phyloP scores from a whole-genome alignment of 2,329 filamentous ascomycete species.

The Phaeosphaeriaceae sp. region DNA sequence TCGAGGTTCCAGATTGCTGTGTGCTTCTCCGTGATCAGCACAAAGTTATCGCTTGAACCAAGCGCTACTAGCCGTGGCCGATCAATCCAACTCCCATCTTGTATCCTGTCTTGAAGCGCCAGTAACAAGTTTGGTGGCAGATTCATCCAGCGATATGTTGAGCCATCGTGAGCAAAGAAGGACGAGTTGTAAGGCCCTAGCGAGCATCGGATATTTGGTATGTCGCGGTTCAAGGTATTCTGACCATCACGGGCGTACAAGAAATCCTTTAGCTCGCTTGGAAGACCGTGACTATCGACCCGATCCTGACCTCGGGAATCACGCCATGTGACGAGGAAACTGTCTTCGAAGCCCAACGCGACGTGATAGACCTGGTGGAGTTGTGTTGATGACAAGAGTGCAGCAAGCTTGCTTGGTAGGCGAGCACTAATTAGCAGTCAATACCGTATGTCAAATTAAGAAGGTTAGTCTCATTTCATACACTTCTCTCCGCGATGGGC shows the following conservation, averaged over 20 bases:
- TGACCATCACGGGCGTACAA: conserved; percentile 25
- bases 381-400: conserved; percentile 31
- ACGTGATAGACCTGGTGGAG: conserved; percentile 38
- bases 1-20: conserved; percentile 38
- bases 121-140: conserved; percentile 32
- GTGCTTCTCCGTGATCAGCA: conserved; percentile 39
- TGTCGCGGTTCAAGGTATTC: conserved; percentile 20
- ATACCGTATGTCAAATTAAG: neutral
- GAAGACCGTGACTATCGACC: conserved; percentile 34
- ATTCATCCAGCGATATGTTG: conserved; percentile 42
- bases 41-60: conserved; percentile 36
- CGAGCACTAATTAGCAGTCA: conserved; percentile 24
- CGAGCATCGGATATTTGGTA: conserved; percentile 35
- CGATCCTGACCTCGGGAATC: conserved; percentile 31
- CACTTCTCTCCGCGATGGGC: conserved; percentile 35
- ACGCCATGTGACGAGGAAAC: conserved; percentile 44
- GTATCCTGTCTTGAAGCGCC: conserved; percentile 36
- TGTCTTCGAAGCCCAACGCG: conserved; percentile 41
- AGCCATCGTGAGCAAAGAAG: conserved; percentile 39
- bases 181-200: conserved; percentile 44
- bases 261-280: conserved; percentile 33
- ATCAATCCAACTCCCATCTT: conserved; percentile 38
- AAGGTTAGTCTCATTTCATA: conserved; percentile 15
- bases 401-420: conserved; percentile 34
- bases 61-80: conserved; percentile 41